Evolutionary conservation across 495 filamentous ascomycete species (phyloP).

Genomic region (Penicillium macrosclerotiorum): DNA sequence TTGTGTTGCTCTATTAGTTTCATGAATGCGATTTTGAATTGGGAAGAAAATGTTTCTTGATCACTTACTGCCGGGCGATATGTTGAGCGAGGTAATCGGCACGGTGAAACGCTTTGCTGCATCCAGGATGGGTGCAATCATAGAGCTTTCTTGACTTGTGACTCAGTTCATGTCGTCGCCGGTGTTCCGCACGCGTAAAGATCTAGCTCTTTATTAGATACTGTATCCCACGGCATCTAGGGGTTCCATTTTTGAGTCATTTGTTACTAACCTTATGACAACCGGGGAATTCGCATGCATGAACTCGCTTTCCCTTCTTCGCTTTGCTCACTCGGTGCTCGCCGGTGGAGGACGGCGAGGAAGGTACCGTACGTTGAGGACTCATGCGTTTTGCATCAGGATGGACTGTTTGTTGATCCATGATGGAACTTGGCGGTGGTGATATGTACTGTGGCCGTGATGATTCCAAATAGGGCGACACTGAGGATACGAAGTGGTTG

Average conservation of each 20-base stretch:
- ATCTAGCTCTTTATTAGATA: conserved; percentile 42
- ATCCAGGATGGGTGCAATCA: conserved; percentile 11
- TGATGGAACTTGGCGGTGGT: not conserved
- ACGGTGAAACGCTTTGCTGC: conserved; percentile 18
- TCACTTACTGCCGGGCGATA: conserved; percentile 15
- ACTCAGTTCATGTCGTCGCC: conserved; percentile 17
- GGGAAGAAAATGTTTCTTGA: not conserved
- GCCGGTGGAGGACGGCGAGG: conserved; percentile 55
- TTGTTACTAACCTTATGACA: conserved; percentile 62
- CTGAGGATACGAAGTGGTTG: not conserved
- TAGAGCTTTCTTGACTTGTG: conserved; percentile 15
- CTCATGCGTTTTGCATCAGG: not conserved
- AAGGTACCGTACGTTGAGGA: conserved; percentile 8
- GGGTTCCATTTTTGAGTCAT: too few species aligned
- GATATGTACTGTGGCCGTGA: not conserved
- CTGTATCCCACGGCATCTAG: conserved; percentile 57
- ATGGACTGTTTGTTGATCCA: not conserved
- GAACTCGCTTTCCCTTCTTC: conserved; percentile 79
- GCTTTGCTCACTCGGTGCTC: conserved; percentile 76
- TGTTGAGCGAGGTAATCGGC: conserved; percentile 20
- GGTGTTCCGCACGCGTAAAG: conserved; percentile 80
- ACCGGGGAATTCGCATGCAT: conserved; percentile 59
- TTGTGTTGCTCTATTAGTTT: too few species aligned
- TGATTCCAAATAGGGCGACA: conserved; percentile 1
- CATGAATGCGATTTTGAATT: too few species aligned